phyloP scores from a whole-genome alignment of 2,329 filamentous ascomycete genomes.

The Fusarium hainanense region DNA sequence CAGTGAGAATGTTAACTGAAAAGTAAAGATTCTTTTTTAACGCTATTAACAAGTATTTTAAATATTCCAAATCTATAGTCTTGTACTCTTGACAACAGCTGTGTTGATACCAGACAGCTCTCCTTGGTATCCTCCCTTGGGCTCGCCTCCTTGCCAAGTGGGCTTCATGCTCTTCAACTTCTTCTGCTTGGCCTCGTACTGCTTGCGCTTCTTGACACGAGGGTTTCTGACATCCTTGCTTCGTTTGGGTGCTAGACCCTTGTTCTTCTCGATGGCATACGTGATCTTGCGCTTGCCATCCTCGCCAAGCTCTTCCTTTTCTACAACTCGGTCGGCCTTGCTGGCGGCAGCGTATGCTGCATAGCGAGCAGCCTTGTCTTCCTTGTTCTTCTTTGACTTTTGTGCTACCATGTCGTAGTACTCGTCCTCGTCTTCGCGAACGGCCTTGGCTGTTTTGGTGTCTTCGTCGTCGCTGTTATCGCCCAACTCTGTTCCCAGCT shows the following conservation, averaged over 20 bases:
- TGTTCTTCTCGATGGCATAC: slow-evolving; percentile 97
- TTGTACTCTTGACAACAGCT: slow-evolving; percentile 91
- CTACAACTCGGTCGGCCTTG: slow-evolving; percentile 71
- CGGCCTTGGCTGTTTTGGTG: slow-evolving; percentile 61
- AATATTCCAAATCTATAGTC: slow-evolving; percentile 68
- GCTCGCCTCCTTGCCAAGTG: slow-evolving; percentile 86
- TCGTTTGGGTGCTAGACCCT: slow-evolving; percentile 87
- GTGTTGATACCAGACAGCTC: slow-evolving; percentile 97
- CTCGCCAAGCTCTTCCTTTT: slow-evolving; percentile 75
- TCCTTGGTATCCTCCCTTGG: slow-evolving; percentile 86
- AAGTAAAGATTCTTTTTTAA: slow-evolving; percentile 1
- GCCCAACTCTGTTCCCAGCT: slow-evolving; percentile 73
- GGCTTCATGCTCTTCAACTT: slow-evolving; percentile 89
- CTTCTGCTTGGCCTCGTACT: slow-evolving; percentile 97
- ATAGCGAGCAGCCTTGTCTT: slow-evolving; percentile 72
- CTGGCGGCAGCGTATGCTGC: slow-evolving; percentile 69
- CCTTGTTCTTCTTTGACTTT: slow-evolving; percentile 74
- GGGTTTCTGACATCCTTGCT: slow-evolving; percentile 97
- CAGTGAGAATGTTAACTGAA: not conserved
- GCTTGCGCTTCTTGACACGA: slow-evolving; percentile 96
- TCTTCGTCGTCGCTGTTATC: slow-evolving; percentile 78
- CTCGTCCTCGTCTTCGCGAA: slow-evolving; percentile 72
- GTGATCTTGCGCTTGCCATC: slow-evolving; percentile 94
- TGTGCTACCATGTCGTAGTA: slow-evolving; percentile 93
- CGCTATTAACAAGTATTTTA: slow-evolving; percentile 31